Percentiles rank a stretch among this genome's conserved stretches.
Conservation (phyloP, 139 green algal species). For the Chlamydomonas sp. region DNA sequence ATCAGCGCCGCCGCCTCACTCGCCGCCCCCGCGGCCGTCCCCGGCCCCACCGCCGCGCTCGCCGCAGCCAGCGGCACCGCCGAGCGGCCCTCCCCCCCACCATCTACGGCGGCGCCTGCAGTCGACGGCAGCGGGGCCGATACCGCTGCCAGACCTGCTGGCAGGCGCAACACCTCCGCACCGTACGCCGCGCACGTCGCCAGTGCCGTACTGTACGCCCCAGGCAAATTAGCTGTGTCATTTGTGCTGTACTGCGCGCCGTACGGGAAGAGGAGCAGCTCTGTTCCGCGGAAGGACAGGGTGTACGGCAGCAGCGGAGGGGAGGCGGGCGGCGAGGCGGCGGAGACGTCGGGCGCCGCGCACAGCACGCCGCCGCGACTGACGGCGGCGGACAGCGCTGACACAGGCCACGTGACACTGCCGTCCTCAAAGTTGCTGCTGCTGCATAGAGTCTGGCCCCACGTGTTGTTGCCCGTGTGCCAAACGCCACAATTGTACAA, state of each 20-base stretch:
- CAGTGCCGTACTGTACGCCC: background rate
- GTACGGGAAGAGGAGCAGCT: conserved; percentile 32
- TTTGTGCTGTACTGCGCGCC: background rate
- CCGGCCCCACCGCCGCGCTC: background rate
- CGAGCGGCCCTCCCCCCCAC: background rate
- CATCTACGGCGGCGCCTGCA: background rate
- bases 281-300: conserved; percentile 6
- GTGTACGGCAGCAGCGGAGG: conserved; percentile 32
- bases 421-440: background rate
- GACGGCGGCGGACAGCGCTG: background rate
- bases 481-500: background rate
- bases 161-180: conserved; percentile 2
- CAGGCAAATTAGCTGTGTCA: background rate
- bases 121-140: background rate
- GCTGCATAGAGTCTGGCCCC: background rate
- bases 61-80: background rate
- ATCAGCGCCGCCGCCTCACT: background rate
- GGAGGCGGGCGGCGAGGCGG: background rate
- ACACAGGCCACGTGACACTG: background rate
- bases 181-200: conserved; percentile 26
- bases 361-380: conserved; percentile 19
- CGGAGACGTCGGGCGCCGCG: background rate
- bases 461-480: conserved; percentile 22
- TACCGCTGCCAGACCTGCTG: background rate
- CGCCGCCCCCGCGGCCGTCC: background rate